phyloP scores from a whole-genome alignment of 2,329 filamentous ascomycete species.

The Shiraia sp. region DNA sequence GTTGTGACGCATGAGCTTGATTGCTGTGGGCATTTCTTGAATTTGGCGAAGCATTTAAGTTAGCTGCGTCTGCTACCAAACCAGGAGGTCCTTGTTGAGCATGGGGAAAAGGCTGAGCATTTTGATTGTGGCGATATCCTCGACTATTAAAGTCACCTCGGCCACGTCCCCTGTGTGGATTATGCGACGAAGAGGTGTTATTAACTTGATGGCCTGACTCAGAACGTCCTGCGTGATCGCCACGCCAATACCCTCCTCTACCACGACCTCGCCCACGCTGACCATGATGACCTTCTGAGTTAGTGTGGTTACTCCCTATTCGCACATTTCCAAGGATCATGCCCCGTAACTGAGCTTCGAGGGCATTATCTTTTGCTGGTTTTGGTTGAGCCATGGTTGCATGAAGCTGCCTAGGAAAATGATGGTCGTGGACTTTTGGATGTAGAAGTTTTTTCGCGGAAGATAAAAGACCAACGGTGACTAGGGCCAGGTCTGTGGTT shows the following conservation, averaged over 20 bases:
- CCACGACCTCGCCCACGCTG: conserved; percentile 28
- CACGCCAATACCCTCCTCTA: conserved; percentile 17
- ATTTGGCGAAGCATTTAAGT: background rate
- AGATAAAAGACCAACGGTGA: too few species aligned
- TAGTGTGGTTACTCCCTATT: conserved; percentile 20
- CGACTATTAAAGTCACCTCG: conserved; percentile 9
- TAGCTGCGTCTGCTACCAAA: background rate
- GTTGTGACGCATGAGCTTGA: conserved; percentile 1
- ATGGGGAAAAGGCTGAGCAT: conserved; percentile 3
- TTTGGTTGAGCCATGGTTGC: too few species aligned
- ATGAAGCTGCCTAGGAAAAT: conserved; percentile 15
- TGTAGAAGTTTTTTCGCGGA: too few species aligned
- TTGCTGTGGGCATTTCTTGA: conserved; percentile 6
- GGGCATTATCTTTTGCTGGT: conserved; percentile 12
- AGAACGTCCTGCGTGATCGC: conserved; percentile 9
- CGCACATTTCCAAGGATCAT: conserved; percentile 62
- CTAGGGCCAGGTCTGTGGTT: too few species aligned
- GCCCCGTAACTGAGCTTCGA: conserved; percentile 61
- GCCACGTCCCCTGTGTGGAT: conserved; percentile 11
- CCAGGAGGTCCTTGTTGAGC: conserved; percentile 7
- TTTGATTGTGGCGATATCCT: conserved; percentile 15
- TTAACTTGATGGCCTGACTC: conserved; percentile 13
- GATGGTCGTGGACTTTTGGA: conserved; percentile 3
- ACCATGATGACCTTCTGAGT: conserved; percentile 17
- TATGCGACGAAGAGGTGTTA: conserved; percentile 2